Evolutionary conservation across 2,329 filamentous ascomycete genomes (phyloP).

Genomic region (Bipolaris gigantea): DNA sequence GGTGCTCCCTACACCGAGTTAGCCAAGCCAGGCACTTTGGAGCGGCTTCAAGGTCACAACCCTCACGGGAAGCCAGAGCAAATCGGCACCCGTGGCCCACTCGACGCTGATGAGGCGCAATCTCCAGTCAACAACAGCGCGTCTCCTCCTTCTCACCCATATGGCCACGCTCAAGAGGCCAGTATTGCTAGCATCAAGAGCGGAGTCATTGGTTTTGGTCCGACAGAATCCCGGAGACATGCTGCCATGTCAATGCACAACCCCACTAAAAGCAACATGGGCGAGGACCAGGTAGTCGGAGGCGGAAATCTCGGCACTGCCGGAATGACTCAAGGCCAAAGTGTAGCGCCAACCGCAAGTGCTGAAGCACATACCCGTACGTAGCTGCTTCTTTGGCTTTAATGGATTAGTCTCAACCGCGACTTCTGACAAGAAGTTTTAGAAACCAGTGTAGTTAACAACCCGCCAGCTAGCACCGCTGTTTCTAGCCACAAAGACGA

Average conservation of each 20-base stretch:
- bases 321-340: constrained; percentile 7
- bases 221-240: constrained; percentile 24
- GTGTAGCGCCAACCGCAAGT: constrained; percentile 6
- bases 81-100: constrained; percentile 9
- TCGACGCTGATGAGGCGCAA: constrained; percentile 2
- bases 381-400: constrained; percentile 15
- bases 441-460: constrained; percentile 8
- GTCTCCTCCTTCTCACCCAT: constrained; percentile 10
- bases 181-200: constrained; percentile 47
- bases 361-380: constrained; percentile 21
- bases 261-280: constrained; percentile 13
- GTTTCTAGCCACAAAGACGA: not conserved
- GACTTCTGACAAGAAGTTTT: constrained; percentile 11
- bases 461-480: constrained; percentile 3
- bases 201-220: constrained; percentile 43
- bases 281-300: constrained; percentile 21
- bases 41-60: constrained; percentile 6
- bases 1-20: constrained; percentile 16
- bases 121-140: not conserved
- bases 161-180: constrained; percentile 17
- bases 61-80: constrained; percentile 7
- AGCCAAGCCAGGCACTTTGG: constrained; percentile 9
- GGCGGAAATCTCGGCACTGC: constrained; percentile 19
- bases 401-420: not conserved
- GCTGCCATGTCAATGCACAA: constrained; percentile 28